Conservation (phyloP, 441 rosid species). For the Brassica balearica region DNA sequence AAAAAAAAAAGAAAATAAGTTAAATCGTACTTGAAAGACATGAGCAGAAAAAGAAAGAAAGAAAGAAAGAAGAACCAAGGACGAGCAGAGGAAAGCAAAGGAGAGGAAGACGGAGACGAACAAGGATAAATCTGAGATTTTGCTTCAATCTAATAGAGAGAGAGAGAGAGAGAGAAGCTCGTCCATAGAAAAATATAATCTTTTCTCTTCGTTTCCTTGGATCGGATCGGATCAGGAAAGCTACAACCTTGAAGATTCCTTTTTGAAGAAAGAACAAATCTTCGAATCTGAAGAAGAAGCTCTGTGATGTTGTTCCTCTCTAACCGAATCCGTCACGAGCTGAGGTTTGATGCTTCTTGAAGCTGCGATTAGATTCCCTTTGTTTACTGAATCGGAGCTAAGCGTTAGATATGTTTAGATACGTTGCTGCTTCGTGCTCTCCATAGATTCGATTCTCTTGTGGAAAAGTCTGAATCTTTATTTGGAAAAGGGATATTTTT, state of each 20-base stretch:
- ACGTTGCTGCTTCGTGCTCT: constrained; percentile 22
- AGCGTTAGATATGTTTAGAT: constrained; percentile 15
- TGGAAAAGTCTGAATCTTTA: constrained; percentile 14
- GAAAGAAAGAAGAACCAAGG: constrained; percentile 13
- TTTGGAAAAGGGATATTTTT: neutral
- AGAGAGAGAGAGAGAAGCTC: neutral
- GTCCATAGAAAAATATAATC: neutral
- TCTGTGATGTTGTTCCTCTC: neutral
- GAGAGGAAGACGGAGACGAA: constrained; percentile 7
- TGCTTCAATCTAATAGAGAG: neutral
- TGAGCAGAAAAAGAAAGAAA: neutral
- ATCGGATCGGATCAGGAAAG: constrained; percentile 23
- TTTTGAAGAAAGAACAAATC: neutral
- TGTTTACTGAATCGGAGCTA: constrained; percentile 4
- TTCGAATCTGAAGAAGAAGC: constrained; percentile 34
- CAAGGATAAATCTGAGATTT: constrained; percentile 30
- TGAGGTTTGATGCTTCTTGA: constrained; percentile 27
- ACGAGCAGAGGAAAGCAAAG: constrained; percentile 18
- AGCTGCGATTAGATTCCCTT: constrained; percentile 12
- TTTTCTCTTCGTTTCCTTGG: constrained; percentile 16
- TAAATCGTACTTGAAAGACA: constrained; percentile 39
- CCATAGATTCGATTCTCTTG: constrained; percentile 19
- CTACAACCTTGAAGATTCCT: constrained; percentile 36
- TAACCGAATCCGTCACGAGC: constrained; percentile 2
- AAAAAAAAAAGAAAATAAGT: constrained; percentile 31